Conservation (phyloP, 1,284 basidiomycete genomes). For the Boletus chippewaensis region DNA sequence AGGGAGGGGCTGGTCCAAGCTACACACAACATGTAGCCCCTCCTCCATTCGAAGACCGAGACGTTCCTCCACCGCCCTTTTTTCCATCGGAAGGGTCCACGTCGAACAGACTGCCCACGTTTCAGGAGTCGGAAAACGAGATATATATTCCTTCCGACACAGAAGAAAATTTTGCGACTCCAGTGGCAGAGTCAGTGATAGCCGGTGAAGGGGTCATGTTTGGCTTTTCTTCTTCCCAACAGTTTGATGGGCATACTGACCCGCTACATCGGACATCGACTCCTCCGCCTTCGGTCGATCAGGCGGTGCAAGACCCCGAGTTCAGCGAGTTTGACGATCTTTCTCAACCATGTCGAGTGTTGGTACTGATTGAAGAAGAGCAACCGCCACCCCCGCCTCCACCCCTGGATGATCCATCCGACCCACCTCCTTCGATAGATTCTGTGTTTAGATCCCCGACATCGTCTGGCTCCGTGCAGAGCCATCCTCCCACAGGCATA, state of each 20-base stretch:
- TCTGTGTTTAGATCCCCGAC: conserved; percentile 64
- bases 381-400: conserved; percentile 66
- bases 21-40: conserved; percentile 54
- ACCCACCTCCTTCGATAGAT: conserved; percentile 77
- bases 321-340: conserved; percentile 58
- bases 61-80: conserved; percentile 69
- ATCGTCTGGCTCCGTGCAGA: conserved; percentile 38
- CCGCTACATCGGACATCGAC: conserved; percentile 53
- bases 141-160: conserved; percentile 54
- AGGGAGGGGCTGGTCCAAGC: conserved; percentile 67
- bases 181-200: conserved; percentile 36
- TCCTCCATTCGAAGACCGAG: conserved; percentile 75
- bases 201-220: conserved; percentile 66
- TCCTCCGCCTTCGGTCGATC: conserved; percentile 65
- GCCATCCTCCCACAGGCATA: conserved; percentile 34
- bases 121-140: conserved; percentile 69
- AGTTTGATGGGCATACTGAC: conserved; percentile 73
- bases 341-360: conserved; percentile 47
- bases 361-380: conserved; percentile 52
- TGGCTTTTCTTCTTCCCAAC: conserved; percentile 59
- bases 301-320: conserved; percentile 60
- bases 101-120: conserved; percentile 57
- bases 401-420: conserved; percentile 78
- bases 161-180: conserved; percentile 35
- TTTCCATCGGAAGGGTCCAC: conserved; percentile 57